Evolutionary conservation across 1,284 basidiomycete species (phyloP), one percentile per base, ranked within the genome.

Genomic region (Laetiporus sulphureus): DNA sequence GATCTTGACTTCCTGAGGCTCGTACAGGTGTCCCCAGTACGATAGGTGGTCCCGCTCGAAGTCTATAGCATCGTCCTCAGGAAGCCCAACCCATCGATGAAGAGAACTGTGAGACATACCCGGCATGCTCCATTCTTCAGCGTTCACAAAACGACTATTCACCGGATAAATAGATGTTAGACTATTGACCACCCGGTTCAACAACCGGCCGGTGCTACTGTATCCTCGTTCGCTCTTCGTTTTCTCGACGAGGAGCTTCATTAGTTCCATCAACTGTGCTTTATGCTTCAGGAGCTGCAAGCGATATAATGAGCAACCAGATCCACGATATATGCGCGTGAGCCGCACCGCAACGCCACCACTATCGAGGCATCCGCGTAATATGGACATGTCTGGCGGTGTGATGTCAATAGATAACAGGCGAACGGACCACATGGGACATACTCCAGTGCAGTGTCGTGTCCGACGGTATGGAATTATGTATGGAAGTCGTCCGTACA

Each of bases 391-490:
- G 60, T 90, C 87, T 89, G n/a, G 38, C 12, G 20, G 7, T 13
- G 31, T 35, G 24, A 36, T 23, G 51, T 38, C 45, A 32, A 37
- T 24, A 18, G 15, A 43, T 33, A 31, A 29, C 23, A 10, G 36
- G 48, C 19, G 22, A 36, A 36, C 45, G 32, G 11, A 13, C 33
- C 23, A n/a, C 31, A 12, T 13, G 16, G 2, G 25, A 32, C 87
- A 60, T 56, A 89, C 87, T 93, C 91, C 94, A 98, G 61, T 97
- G 93, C 40, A 99, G 68, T 1, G 91, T 86, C 2, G 91, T 93
- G 56, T 99, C 95, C 5, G 89, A 89, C 3, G 91, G 80, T 2
- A 90, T 73, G 0, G 91, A 86, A 15, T 79, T 75, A 49, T 85
- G 79, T 5, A 80, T 81, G 0, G 91, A 93, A 2, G 93, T 98